A percentile compares a stretch with the other conserved stretches of the same genome.
Evolutionary conservation across 345 rosid species (phyloP).

Genomic region (Eucalyptus melliodora): DNA sequence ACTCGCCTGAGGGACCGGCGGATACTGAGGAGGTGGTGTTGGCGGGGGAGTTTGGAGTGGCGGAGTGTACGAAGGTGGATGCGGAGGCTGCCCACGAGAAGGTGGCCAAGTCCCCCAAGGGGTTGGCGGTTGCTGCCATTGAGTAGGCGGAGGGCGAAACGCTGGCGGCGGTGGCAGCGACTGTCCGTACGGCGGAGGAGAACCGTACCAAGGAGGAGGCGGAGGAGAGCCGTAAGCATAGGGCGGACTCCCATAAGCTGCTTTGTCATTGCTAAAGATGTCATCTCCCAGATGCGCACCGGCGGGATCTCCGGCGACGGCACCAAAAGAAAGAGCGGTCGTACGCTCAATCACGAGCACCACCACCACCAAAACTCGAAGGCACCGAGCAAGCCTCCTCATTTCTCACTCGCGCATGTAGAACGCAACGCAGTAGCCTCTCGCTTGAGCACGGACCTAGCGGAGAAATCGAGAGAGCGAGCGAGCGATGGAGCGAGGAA

Average conservation of each 20-base stretch:
- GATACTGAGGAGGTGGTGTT: background rate
- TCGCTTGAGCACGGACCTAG: background rate
- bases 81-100: background rate
- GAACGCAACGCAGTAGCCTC: background rate
- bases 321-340: background rate
- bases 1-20: background rate
- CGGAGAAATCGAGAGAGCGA: background rate
- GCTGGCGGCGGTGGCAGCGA: background rate
- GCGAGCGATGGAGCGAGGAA: background rate
- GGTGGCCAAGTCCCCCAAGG: background rate
- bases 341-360: background rate
- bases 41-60: background rate
- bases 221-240: background rate
- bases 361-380: background rate
- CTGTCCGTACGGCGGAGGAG: background rate
- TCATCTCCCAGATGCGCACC: background rate
- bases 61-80: background rate
- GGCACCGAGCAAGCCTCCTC: background rate
- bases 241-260: background rate
- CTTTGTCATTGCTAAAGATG: background rate
- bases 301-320: background rate
- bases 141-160: background rate
- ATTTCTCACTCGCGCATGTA: background rate
- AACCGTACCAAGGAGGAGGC: background rate
- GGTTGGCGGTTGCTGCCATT: background rate